Evolutionary conservation across 495 filamentous ascomycete genomes (phyloP).

Genomic region (Penicillium bialowiezense): DNA sequence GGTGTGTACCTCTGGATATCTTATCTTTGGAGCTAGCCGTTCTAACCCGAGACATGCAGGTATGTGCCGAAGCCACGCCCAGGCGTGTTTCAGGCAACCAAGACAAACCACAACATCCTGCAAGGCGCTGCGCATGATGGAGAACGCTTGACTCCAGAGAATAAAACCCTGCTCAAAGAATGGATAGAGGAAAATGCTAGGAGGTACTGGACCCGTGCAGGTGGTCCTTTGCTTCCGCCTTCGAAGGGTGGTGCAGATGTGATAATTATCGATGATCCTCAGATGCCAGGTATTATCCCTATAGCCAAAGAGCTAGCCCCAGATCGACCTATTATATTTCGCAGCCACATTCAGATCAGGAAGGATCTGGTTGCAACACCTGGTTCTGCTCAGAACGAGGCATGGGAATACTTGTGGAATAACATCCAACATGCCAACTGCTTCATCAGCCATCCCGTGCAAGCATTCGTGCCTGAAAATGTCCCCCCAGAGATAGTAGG

Average conservation of each 20-base stretch:
- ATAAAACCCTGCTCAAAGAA: constrained; percentile 58
- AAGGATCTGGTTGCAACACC: constrained; percentile 63
- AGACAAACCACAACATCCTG: constrained; percentile 90
- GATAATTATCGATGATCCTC: constrained; percentile 80
- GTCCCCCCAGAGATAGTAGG: constrained; percentile 67
- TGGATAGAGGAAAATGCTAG: constrained; percentile 79
- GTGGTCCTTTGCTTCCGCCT: constrained; percentile 65
- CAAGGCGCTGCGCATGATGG: constrained; percentile 71
- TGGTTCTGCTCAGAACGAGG: constrained; percentile 66
- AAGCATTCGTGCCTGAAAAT: constrained; percentile 67
- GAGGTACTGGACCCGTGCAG: constrained; percentile 69
- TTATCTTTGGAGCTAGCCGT: not conserved
- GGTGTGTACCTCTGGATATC: constrained; percentile 51
- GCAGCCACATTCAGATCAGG: constrained; percentile 83
- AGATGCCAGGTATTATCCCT: constrained; percentile 88
- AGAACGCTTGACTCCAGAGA: constrained; percentile 58
- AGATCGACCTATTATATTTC: constrained; percentile 71
- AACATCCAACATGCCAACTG: constrained; percentile 69
- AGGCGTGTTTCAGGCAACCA: constrained; percentile 82
- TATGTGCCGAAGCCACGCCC: constrained; percentile 82
- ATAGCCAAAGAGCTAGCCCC: constrained; percentile 71
- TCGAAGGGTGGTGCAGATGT: constrained; percentile 76
- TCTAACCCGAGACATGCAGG: constrained; percentile 27
- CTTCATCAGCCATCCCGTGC: constrained; percentile 84
- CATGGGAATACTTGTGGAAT: constrained; percentile 77